Percentiles rank a stretch among this genome's conserved stretches.
These are phyloP conservation scores for Pseudozyma sp. DNA, from an alignment of 1,284 basidiomycete genomes.

Conservation along the genomic window DNA sequence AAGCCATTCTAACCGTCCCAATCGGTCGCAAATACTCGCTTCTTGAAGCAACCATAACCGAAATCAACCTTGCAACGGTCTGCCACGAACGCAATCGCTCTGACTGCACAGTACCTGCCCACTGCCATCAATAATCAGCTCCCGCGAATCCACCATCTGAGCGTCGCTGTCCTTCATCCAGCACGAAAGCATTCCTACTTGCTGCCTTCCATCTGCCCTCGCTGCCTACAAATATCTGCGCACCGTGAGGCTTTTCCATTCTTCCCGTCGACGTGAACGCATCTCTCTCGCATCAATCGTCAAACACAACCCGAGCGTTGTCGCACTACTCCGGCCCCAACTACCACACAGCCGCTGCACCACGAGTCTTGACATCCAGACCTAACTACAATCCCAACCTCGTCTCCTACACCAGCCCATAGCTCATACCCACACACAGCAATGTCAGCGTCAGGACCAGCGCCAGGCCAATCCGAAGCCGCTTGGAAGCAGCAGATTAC, in stretches of 20 bases:
- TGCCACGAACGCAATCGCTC: neutral
- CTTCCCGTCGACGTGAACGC: neutral
- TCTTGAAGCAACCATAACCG: too few species aligned
- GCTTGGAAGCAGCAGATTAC: conserved; percentile 57
- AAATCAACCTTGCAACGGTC: neutral
- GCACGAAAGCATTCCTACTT: conserved; percentile 3
- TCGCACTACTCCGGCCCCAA: neutral
- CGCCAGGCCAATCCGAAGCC: conserved; percentile 57
- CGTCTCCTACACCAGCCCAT: neutral
- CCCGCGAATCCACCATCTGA: conserved; percentile 7
- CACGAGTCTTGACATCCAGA: too few species aligned
- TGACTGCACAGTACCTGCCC: neutral
- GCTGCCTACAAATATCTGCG: conserved; percentile 50
- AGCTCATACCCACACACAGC: conserved; percentile 7
- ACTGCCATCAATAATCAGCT: neutral
- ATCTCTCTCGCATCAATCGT: neutral
- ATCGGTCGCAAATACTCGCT: too few species aligned
- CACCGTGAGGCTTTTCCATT: conserved; percentile 19
- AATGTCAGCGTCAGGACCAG: conserved; percentile 59
- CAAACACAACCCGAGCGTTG: too few species aligned
- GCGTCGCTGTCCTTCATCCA: neutral
- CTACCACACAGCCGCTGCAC: too few species aligned
- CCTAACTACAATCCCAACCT: neutral
- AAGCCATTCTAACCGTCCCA: too few species aligned
- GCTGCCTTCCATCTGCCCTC: conserved; percentile 10